These are phyloP conservation scores for Alternaria brassicicola DNA, from an alignment of 2,329 filamentous ascomycete species.

Conservation along the genomic window DNA sequence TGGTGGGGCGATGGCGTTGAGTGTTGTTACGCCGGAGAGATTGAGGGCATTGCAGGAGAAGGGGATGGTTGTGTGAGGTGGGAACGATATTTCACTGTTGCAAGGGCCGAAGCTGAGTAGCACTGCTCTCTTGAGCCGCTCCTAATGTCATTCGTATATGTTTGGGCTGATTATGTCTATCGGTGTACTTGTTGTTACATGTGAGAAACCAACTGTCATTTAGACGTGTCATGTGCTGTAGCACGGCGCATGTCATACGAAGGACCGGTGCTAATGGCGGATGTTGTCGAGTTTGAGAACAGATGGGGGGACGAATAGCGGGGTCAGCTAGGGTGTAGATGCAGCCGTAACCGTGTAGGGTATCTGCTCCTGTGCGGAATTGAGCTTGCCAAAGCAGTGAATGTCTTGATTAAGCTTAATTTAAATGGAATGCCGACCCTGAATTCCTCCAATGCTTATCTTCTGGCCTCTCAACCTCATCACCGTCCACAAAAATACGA, in stretches of 20 bases:
- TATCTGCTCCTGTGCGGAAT: conserved; percentile 3
- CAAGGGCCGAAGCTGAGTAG: background rate
- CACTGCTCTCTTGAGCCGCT: no score
- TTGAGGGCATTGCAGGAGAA: conserved; percentile 29
- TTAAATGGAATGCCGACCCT: conserved; percentile 7
- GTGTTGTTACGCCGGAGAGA: conserved; percentile 33
- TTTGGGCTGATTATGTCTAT: background rate
- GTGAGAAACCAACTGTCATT: background rate
- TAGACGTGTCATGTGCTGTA: background rate
- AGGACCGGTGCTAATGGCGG: background rate
- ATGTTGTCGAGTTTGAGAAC: background rate
- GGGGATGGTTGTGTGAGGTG: conserved; percentile 23
- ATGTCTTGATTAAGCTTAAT: conserved; percentile 9
- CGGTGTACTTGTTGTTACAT: background rate
- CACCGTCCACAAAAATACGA: background rate
- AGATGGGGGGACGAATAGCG: conserved; percentile 2
- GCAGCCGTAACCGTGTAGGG: background rate
- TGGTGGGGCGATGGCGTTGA: conserved; percentile 33
- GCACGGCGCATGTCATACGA: background rate
- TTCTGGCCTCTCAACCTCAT: conserved; percentile 7
- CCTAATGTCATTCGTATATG: background rate
- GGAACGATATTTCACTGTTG: no score
- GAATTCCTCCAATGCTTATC: conserved; percentile 11
- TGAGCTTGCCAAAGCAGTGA: background rate
- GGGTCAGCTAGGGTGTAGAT: conserved; percentile 1